These are phyloP conservation scores for Entonaema liquescens DNA, from an alignment of 495 filamentous ascomycete species.

Conservation along the genomic window DNA sequence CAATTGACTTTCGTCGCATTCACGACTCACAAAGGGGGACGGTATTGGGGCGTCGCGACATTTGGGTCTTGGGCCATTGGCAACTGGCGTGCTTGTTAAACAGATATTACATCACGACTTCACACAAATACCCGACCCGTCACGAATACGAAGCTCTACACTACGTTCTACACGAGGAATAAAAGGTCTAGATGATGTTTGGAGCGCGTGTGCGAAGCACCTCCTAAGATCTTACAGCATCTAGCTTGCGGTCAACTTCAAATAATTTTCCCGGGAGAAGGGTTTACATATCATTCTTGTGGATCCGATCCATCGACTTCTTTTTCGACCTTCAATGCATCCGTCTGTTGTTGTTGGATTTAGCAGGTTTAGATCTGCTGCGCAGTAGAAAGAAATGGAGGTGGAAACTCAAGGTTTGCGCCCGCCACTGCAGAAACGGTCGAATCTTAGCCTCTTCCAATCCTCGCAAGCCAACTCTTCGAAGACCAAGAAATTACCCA, in stretches of 20 bases:
- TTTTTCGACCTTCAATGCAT: conserved; percentile 45
- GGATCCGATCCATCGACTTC: conserved; percentile 20
- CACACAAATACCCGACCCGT: conserved; percentile 11
- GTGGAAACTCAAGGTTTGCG: conserved; percentile 34
- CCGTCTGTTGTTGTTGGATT: conserved; percentile 17
- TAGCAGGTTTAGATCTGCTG: conserved; percentile 44
- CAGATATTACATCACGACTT: neutral
- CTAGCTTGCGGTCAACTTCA: neutral
- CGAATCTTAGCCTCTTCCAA: conserved; percentile 38
- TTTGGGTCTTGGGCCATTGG: conserved; percentile 24
- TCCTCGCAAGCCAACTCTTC: conserved; percentile 25
- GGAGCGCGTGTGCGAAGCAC: conserved; percentile 23
- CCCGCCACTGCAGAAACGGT: conserved; percentile 36
- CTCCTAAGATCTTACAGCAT: conserved; percentile 5
- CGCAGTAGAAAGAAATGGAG: conserved; percentile 47
- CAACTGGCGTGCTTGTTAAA: conserved; percentile 7
- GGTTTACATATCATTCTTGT: too few relatives aligned
- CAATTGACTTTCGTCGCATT: conserved; percentile 43
- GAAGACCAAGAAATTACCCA: conserved; percentile 32
- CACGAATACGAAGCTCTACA: conserved; percentile 25
- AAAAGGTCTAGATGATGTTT: conserved; percentile 11
- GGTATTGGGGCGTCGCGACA: conserved; percentile 23
- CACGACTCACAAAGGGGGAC: conserved; percentile 26
- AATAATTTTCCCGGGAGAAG: neutral
- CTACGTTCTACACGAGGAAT: neutral